Conservation (phyloP, 164 flowering plant genomes). For the Saururus chinensis region DNA sequence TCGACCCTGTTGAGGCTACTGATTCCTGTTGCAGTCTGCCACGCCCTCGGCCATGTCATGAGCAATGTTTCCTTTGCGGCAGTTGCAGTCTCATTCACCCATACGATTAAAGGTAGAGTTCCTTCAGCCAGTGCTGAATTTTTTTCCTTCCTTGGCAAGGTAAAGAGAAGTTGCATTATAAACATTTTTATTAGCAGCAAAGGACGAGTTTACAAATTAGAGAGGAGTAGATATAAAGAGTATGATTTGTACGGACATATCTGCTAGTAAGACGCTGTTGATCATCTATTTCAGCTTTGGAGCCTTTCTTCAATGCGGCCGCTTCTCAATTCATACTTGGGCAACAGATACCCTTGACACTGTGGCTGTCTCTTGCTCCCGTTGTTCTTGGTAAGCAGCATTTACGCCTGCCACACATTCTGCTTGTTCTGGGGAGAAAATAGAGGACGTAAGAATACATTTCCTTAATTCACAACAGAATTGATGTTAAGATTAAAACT, state of each 20-base stretch:
- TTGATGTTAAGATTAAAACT: neutral
- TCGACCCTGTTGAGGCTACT: slow-evolving; percentile 69
- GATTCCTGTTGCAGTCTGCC: slow-evolving; percentile 84
- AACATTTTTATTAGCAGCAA: too few species aligned
- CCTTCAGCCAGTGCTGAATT: neutral
- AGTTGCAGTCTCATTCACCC: slow-evolving; percentile 92
- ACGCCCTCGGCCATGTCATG: slow-evolving; percentile 95
- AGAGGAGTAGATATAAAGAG: too few species aligned
- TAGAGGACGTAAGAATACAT: neutral
- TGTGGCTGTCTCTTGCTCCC: slow-evolving; percentile 91
- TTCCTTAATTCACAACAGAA: neutral
- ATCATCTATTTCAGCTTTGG: slow-evolving; percentile 47
- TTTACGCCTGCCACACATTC: neutral
- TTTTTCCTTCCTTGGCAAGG: too few species aligned
- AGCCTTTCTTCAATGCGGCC: slow-evolving; percentile 97
- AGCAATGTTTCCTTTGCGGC: slow-evolving; percentile 95
- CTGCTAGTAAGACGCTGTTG: neutral
- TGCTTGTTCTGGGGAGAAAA: neutral
- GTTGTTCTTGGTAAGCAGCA: slow-evolving; percentile 49
- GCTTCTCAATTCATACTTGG: slow-evolving; percentile 97
- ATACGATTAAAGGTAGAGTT: slow-evolving; percentile 77
- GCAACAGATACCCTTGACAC: slow-evolving; percentile 55
- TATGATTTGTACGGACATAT: neutral
- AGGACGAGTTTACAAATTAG: too few species aligned
- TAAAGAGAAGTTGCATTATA: too few species aligned